A percentile compares a stretch with the other conserved stretches of the same genome.
These are phyloP conservation scores for Lactarius evosmus DNA, from an alignment of 768 basidiomycete species.

Conservation along the genomic window DNA sequence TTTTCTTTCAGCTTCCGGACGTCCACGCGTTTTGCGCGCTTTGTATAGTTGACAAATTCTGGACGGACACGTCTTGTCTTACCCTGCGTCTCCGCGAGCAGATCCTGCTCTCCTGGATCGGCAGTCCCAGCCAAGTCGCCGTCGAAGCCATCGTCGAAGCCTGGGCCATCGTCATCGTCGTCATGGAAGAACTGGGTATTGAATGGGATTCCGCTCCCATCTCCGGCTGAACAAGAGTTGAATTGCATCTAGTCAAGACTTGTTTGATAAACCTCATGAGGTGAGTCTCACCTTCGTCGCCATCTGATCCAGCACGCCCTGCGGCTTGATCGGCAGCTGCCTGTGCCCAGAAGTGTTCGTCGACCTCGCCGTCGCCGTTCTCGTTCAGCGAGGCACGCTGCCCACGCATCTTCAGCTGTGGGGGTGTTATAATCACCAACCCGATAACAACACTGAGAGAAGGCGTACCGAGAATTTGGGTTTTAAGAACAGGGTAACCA, in stretches of 20 bases:
- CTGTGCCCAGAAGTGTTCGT: slow-evolving; percentile 97
- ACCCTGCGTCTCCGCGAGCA: slow-evolving; percentile 76
- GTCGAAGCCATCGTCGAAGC: slow-evolving; percentile 61
- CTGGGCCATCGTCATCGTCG: slow-evolving; percentile 74
- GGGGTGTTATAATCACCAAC: slow-evolving; percentile 1
- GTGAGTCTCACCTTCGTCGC: slow-evolving; percentile 53
- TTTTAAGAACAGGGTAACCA: slow-evolving; percentile 92
- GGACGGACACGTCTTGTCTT: slow-evolving; percentile 78
- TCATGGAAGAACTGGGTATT: slow-evolving; percentile 98
- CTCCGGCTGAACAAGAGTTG: slow-evolving; percentile 33
- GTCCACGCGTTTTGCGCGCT: slow-evolving; percentile 94
- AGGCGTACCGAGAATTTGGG: slow-evolving; percentile 85
- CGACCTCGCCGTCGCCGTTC: slow-evolving; percentile 80
- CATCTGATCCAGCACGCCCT: slow-evolving; percentile 49
- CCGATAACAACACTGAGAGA: neutral
- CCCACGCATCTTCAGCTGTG: slow-evolving; percentile 86
- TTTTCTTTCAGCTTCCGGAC: slow-evolving; percentile 96
- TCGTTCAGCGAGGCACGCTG: slow-evolving; percentile 54
- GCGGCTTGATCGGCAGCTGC: slow-evolving; percentile 83
- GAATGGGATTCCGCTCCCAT: slow-evolving; percentile 70
- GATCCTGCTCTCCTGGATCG: slow-evolving; percentile 79
- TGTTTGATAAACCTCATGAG: too few species aligned
- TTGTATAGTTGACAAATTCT: slow-evolving; percentile 90
- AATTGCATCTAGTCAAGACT: neutral
- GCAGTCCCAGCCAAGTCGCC: slow-evolving; percentile 45